Evolutionary conservation across 257 asterid genomes (phyloP), one percentile per base, ranked within the genome.

Genomic region (Cordia subcordata): DNA sequence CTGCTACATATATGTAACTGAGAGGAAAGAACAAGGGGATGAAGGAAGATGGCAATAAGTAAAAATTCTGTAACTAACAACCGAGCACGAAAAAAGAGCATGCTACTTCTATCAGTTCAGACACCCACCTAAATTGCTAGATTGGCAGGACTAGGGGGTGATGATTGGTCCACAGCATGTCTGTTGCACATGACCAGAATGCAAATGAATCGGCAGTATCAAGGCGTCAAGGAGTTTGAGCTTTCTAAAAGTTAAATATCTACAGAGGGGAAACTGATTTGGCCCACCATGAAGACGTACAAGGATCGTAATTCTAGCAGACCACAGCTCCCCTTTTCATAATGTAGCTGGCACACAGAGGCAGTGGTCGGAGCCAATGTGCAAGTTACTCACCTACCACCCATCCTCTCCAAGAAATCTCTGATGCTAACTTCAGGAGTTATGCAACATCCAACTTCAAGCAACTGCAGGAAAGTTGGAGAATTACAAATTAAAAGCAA

Each of bases 181-280:
- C 38, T 16, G 45, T 20, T 18, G 68, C 68, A 37, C 49, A 63
- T 11, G 40, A 27, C 35, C 35, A 27, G 35, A 27, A 27, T 27
- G 35, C 35, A 27, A 47, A 58, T 66, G 55, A 58, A 61, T 61
- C 63, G 63, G 64, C 39, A n/a, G 58, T 53, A 61, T 35, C 62
- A 47, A 67, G 65, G 61, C 68, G 52, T 61, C 70, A 68, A 62
- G 68, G 54, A 27, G 3, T 27, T 27, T 6, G 6, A 27, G 70
- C 58, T 55, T 66, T 49, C 71, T 53, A 37, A 64, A 57, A 59
- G 70, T 66, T 63, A 68, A 71, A 63, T 68, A 73, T 67, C 73
- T 68, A 68, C 68, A 68, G 58, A 61, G 64, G 54, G 56, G 53
- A 55, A 60, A 46, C 57, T 55, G 53, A 50, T 57, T 52, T 37